These are phyloP conservation scores for Lipomyces kockii DNA, from an alignment of 805 yeast species.

Conservation along the genomic window DNA sequence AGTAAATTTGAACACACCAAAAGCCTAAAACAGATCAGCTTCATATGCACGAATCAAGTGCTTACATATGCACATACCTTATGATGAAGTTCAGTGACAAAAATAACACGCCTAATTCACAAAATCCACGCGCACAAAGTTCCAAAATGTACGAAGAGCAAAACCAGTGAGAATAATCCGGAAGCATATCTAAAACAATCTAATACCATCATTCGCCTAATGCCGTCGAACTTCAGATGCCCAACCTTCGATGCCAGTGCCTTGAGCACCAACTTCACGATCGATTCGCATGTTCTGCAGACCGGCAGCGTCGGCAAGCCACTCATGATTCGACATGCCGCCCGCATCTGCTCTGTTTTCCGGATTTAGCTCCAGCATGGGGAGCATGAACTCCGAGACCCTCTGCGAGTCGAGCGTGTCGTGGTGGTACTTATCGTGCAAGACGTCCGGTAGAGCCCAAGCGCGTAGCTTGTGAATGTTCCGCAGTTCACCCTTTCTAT, in stretches of 20 bases:
- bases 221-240: conserved; percentile 57
- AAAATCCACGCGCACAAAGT: not conserved
- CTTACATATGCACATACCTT: not conserved
- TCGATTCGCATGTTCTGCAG: conserved; percentile 72
- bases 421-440: conserved; percentile 83
- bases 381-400: conserved; percentile 75
- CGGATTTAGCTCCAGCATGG: conserved; percentile 84
- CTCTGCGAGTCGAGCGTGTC: conserved; percentile 68
- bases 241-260: conserved; percentile 94
- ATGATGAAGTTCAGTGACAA: not conserved
- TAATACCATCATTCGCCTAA: conserved; percentile 5
- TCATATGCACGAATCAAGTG: not conserved
- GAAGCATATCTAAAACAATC: not conserved
- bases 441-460: conserved; percentile 84
- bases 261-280: conserved; percentile 76
- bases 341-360: conserved; percentile 91
- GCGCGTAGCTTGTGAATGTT: conserved; percentile 82
- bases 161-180: not conserved
- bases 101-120: not conserved
- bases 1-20: not conserved
- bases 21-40: not conserved
- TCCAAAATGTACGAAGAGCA: not conserved
- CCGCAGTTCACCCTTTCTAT: conserved; percentile 68
- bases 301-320: conserved; percentile 78
- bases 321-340: conserved; percentile 85